Conservation (phyloP, 202 grass and related monocot species). For the Eragrostis tef region DNA sequence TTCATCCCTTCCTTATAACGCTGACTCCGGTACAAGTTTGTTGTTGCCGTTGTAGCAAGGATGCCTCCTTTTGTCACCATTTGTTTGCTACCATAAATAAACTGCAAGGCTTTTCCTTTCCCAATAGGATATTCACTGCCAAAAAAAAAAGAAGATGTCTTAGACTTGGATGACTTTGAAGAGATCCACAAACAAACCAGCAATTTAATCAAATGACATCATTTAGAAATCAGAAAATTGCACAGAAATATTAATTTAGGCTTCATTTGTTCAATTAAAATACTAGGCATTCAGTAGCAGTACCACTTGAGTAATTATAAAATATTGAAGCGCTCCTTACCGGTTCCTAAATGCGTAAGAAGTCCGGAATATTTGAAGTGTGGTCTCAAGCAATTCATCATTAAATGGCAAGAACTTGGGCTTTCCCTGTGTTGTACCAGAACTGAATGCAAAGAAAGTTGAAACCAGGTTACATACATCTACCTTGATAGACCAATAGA, state of each 20-base stretch:
- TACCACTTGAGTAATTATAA: neutral
- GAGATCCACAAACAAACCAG: slow-evolving; percentile 14
- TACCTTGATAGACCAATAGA: slow-evolving; percentile 14
- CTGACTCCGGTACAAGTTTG: slow-evolving; percentile 72
- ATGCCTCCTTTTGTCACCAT: slow-evolving; percentile 72
- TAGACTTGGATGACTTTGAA: neutral
- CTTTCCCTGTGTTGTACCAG: slow-evolving; percentile 91
- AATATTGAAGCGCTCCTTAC: slow-evolving; percentile 45
- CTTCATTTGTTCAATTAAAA: neutral
- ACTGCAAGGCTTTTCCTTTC: slow-evolving; percentile 87
- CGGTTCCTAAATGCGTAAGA: slow-evolving; percentile 93
- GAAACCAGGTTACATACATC: slow-evolving; percentile 21
- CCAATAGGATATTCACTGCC: slow-evolving; percentile 77
- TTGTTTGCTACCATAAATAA: slow-evolving; percentile 93
- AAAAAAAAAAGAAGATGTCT: neutral
- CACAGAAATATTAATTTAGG: neutral
- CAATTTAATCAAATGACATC: neutral
- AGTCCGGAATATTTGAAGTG: slow-evolving; percentile 79
- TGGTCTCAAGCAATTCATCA: slow-evolving; percentile 85
- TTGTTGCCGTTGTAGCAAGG: slow-evolving; percentile 79
- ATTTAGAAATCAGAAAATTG: neutral
- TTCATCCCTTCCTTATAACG: slow-evolving; percentile 78
- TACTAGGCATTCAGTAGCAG: neutral
- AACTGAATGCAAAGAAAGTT: slow-evolving; percentile 58
- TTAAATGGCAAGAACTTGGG: slow-evolving; percentile 96